A percentile compares a stretch with the other conserved stretches of the same genome.
Conservation (phyloP, 2,329 filamentous ascomycete genomes). For the Corniculantispora saksenae region DNA sequence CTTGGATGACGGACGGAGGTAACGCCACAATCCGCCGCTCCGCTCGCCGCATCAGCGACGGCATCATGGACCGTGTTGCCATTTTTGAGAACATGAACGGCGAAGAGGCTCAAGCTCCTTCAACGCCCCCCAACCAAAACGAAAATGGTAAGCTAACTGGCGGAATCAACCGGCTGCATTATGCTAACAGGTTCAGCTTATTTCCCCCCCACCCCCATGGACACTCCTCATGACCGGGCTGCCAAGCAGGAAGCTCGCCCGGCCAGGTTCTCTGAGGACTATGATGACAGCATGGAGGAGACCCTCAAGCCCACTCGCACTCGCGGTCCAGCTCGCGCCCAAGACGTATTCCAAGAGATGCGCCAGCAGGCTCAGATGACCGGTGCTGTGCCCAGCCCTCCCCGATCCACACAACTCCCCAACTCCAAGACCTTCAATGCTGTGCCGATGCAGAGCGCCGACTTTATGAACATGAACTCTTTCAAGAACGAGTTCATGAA, state of each 20-base stretch:
- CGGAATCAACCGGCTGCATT: neutral
- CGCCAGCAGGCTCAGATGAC: constrained; percentile 55
- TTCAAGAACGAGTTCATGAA: constrained; percentile 48
- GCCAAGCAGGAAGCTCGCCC: constrained; percentile 44
- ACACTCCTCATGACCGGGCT: constrained; percentile 57
- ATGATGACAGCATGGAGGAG: constrained; percentile 67
- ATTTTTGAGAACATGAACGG: constrained; percentile 58
- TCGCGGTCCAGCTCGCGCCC: constrained; percentile 45
- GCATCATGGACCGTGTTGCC: constrained; percentile 59
- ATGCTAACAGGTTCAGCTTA: constrained; percentile 46
- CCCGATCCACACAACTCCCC: constrained; percentile 52
- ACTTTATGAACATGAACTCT: constrained; percentile 57
- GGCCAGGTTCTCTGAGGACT: constrained; percentile 58
- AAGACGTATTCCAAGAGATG: constrained; percentile 60
- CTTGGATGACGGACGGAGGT: constrained; percentile 55
- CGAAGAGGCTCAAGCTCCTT: constrained; percentile 51
- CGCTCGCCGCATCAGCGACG: constrained; percentile 57
- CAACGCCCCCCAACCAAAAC: constrained; percentile 64
- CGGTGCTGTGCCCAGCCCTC: constrained; percentile 55
- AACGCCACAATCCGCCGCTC: constrained; percentile 43
- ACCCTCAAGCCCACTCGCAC: constrained; percentile 59
- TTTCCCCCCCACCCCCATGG: constrained; percentile 67
- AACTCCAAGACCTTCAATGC: constrained; percentile 49
- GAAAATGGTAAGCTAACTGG: constrained; percentile 52
- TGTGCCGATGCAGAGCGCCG: constrained; percentile 53